Conservation (phyloP, 768 basidiomycete species). For the Thelephora aurantiotincta region DNA sequence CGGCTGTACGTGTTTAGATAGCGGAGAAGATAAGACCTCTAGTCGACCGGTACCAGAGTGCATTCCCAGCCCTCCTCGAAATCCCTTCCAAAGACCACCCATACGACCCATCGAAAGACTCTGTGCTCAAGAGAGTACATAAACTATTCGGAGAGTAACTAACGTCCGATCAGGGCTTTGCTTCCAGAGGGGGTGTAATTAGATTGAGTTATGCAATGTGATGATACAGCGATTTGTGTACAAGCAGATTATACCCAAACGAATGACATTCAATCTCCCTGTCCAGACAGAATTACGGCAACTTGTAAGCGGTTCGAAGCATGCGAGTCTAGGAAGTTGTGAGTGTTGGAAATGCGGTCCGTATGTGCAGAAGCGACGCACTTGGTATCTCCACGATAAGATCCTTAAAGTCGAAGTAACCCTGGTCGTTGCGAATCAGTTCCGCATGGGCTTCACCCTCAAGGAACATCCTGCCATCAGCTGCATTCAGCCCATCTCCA, state of each 20-base stretch:
- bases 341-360: conserved; percentile 5
- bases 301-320: conserved; percentile 6
- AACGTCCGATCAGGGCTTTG: background rate
- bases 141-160: conserved; percentile 84
- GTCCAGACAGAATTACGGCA: conserved; percentile 3
- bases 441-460: conserved; percentile 78
- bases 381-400: conserved; percentile 70
- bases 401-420: conserved; percentile 68
- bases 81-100: conserved; percentile 98
- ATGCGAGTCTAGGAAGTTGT: conserved; percentile 6
- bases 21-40: conserved; percentile 94
- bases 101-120: conserved; percentile 94
- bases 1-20: conserved; percentile 35
- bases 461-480: conserved; percentile 33
- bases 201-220: background rate
- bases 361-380: conserved; percentile 21
- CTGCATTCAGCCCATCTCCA: conserved; percentile 16
- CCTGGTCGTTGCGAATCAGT: conserved; percentile 54
- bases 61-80: conserved; percentile 93
- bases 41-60: conserved; percentile 89
- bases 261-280: background rate
- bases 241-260: conserved; percentile 1
- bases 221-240: background rate
- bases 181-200: background rate
- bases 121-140: conserved; percentile 90